These are phyloP conservation scores for Chalciporus piperatoides DNA, from an alignment of 1,284 basidiomycete genomes.

Conservation along the genomic window DNA sequence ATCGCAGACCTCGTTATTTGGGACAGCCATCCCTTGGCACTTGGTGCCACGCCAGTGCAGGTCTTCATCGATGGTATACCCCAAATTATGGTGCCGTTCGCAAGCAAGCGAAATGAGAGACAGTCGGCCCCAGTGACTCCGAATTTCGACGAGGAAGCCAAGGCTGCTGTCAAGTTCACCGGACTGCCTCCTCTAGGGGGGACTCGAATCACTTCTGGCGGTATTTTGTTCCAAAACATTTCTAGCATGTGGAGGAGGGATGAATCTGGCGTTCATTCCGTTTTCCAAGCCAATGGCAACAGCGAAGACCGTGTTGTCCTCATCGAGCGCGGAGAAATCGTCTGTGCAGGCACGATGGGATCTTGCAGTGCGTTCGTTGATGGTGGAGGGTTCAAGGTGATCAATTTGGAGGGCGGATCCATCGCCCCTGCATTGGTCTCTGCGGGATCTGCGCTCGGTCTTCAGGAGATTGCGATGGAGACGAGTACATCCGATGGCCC, in stretches of 20 bases:
- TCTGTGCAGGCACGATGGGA: conserved; percentile 28
- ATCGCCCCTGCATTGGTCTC: conserved; percentile 55
- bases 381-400: conserved; percentile 12
- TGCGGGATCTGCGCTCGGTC: conserved; percentile 55
- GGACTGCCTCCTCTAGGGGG: conserved; percentile 62
- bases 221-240: conserved; percentile 46
- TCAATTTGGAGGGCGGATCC: conserved; percentile 42
- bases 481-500: conserved; percentile 63
- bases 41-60: conserved; percentile 69
- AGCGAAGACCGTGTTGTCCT: conserved; percentile 29
- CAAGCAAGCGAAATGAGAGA: conserved; percentile 44
- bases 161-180: conserved; percentile 51
- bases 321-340: conserved; percentile 31
- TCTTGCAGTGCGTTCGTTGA: conserved; percentile 18
- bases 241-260: conserved; percentile 23
- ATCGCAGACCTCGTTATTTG: conserved; percentile 78
- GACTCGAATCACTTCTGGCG: conserved; percentile 21
- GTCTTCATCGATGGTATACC: conserved; percentile 69
- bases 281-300: conserved; percentile 12
- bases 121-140: conserved; percentile 56
- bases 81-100: conserved; percentile 45
- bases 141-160: conserved; percentile 58
- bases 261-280: conserved; percentile 20
- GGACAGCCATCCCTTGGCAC: conserved; percentile 80
- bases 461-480: conserved; percentile 61